Percentiles rank a stretch among this genome's conserved stretches.
phyloP scores from a whole-genome alignment of 169 alveolate species.

The Toxoplasma gondii region DNA sequence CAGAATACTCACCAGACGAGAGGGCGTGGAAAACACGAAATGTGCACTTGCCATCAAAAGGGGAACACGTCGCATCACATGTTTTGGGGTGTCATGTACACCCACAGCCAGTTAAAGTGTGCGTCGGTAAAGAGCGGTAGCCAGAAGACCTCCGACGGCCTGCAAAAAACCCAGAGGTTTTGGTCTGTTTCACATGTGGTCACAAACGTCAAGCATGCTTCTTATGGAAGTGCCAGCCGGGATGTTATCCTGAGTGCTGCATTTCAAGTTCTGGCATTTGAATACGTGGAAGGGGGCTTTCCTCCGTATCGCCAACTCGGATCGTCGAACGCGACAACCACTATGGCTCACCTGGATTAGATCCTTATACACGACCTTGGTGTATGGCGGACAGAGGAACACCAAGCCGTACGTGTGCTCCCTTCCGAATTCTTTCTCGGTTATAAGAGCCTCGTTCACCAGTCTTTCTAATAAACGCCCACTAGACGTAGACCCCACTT shows the following conservation, averaged over 20 bases:
- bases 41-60: neutral
- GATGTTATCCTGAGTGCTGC: too few species aligned
- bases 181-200: too few species aligned
- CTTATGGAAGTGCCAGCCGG: too few species aligned
- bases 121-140: too few species aligned
- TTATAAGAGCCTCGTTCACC: neutral
- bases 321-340: too few species aligned
- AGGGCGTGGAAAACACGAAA: neutral
- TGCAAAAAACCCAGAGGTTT: too few species aligned
- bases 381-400: conserved; percentile 57
- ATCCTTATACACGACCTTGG: conserved; percentile 56
- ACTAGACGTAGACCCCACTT: neutral
- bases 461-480: neutral
- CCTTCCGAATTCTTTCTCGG: neutral
- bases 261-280: too few species aligned
- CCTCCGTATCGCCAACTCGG: too few species aligned
- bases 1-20: neutral
- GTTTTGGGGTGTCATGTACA: neutral
- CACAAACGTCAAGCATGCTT: too few species aligned
- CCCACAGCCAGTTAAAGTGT: too few species aligned
- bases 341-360: conserved; percentile 40
- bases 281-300: too few species aligned
- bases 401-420: conserved; percentile 21
- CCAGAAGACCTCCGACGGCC: too few species aligned
- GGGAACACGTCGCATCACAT: neutral